A percentile compares a stretch with the other conserved stretches of the same genome.
Conservation (phyloP, 345 rosid genomes). For the Streptanthus diversifolius region DNA sequence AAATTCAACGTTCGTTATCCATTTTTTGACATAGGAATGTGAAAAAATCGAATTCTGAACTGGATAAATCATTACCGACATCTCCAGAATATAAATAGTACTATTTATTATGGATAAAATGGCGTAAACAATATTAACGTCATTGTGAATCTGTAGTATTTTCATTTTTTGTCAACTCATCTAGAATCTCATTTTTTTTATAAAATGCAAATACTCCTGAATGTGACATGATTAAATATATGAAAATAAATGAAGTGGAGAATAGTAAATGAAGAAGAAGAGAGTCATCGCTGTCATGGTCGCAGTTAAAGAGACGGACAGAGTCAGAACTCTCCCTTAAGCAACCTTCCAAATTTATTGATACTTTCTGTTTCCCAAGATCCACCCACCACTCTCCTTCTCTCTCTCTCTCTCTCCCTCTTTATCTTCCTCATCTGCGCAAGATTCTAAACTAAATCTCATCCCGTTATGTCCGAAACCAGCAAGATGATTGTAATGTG, state of each 20-base stretch:
- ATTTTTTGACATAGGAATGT: too few relatives aligned
- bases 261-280: constrained; percentile 27
- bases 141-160: too few relatives aligned
- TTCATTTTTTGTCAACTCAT: too few relatives aligned
- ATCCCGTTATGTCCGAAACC: neutral
- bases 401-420: neutral
- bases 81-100: too few relatives aligned
- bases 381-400: constrained; percentile 29
- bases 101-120: too few relatives aligned
- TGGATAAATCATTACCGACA: too few relatives aligned
- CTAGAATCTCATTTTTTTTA: too few relatives aligned
- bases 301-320: constrained; percentile 37
- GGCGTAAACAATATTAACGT: too few relatives aligned
- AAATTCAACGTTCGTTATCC: too few relatives aligned
- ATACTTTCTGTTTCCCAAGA: constrained; percentile 30
- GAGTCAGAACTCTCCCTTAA: constrained; percentile 29
- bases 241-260: constrained; percentile 11
- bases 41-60: too few relatives aligned
- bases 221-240: neutral
- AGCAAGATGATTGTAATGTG: neutral
- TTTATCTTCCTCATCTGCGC: constrained; percentile 4
- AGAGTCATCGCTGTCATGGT: constrained; percentile 36
- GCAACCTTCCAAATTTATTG: constrained; percentile 34
- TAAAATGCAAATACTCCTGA: too few relatives aligned
- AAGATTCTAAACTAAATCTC: constrained; percentile 27